Evolutionary conservation across 2,329 filamentous ascomycete genomes (phyloP).

Genomic region (Cercospora janseana): DNA sequence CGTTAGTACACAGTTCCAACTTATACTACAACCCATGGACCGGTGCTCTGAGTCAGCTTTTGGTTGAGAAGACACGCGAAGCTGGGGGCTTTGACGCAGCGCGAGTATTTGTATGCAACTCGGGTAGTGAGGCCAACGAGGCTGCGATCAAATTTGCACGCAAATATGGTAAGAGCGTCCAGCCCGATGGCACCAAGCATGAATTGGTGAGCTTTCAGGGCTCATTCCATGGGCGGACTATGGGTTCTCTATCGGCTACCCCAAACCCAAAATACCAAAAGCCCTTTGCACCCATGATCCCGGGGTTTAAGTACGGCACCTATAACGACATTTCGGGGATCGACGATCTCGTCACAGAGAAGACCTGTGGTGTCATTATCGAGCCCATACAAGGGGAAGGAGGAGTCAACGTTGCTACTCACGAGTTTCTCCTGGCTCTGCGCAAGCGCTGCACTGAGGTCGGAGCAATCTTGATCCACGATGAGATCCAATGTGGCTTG

Average conservation of each 20-base stretch:
- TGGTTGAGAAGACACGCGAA: slow-evolving; percentile 76
- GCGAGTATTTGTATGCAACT: slow-evolving; percentile 91
- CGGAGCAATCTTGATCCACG: slow-evolving; percentile 84
- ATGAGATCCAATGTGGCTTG: slow-evolving; percentile 96
- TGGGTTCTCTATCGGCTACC: slow-evolving; percentile 92
- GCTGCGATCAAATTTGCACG: slow-evolving; percentile 95
- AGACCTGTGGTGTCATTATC: slow-evolving; percentile 90
- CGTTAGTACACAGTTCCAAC: slow-evolving; percentile 88
- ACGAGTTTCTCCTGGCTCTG: slow-evolving; percentile 81
- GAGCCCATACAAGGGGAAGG: slow-evolving; percentile 98
- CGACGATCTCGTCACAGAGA: slow-evolving; percentile 70
- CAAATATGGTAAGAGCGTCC: slow-evolving; percentile 70
- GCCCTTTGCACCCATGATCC: slow-evolving; percentile 92
- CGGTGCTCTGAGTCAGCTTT: slow-evolving; percentile 77
- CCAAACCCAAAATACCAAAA: slow-evolving; percentile 97
- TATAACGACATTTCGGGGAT: slow-evolving; percentile 80
- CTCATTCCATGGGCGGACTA: slow-evolving; percentile 94
- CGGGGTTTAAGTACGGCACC: slow-evolving; percentile 81
- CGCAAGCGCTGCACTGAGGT: slow-evolving; percentile 81
- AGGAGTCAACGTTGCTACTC: slow-evolving; percentile 78
- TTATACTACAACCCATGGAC: slow-evolving; percentile 98
- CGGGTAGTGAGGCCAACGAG: slow-evolving; percentile 94
- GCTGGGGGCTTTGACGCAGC: slow-evolving; percentile 77
- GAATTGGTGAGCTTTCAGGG: slow-evolving; percentile 88
- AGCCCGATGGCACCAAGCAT: slow-evolving; percentile 56